Conservation (phyloP, 768 basidiomycete genomes). For the Collybia sordida region DNA sequence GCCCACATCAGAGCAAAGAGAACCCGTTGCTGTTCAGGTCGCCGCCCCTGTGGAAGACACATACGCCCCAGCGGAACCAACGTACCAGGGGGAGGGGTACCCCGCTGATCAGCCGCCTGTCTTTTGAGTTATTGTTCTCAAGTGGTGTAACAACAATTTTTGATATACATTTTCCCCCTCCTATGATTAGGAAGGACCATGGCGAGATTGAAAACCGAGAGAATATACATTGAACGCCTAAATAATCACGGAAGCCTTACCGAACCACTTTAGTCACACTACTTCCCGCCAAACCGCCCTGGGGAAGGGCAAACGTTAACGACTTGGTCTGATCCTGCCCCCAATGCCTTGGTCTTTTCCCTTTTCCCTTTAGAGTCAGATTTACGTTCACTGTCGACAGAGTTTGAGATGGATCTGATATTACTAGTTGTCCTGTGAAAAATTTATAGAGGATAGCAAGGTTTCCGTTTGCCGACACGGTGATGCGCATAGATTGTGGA, state of each 20-base stretch:
- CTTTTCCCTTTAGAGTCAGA: constrained; percentile 24
- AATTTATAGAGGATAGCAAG: constrained; percentile 43
- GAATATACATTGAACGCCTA: background rate
- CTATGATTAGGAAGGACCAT: no score
- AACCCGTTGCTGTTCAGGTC: constrained; percentile 55
- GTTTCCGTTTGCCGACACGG: constrained; percentile 38
- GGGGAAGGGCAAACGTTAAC: constrained; percentile 41
- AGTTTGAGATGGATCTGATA: constrained; percentile 68
- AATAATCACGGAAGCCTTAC: background rate
- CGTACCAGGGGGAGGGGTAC: constrained; percentile 39
- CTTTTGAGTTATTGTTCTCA: constrained; percentile 36
- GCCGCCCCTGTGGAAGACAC: constrained; percentile 54
- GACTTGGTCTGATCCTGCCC: constrained; percentile 22
- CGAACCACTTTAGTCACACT: constrained; percentile 31
- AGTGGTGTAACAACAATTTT: constrained; percentile 2
- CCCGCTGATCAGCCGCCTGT: constrained; percentile 55
- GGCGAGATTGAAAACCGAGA: background rate
- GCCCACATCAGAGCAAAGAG: constrained; percentile 88
- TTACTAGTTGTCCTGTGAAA: constrained; percentile 42
- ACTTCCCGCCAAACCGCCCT: constrained; percentile 48
- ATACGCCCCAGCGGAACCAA: constrained; percentile 41
- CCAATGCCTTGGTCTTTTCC: constrained; percentile 25
- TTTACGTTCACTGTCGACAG: constrained; percentile 34
- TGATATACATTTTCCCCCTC: background rate
- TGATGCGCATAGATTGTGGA: constrained; percentile 21